Conservation (phyloP, 805 yeast genomes). For the Kodamaea lidongshanica region DNA sequence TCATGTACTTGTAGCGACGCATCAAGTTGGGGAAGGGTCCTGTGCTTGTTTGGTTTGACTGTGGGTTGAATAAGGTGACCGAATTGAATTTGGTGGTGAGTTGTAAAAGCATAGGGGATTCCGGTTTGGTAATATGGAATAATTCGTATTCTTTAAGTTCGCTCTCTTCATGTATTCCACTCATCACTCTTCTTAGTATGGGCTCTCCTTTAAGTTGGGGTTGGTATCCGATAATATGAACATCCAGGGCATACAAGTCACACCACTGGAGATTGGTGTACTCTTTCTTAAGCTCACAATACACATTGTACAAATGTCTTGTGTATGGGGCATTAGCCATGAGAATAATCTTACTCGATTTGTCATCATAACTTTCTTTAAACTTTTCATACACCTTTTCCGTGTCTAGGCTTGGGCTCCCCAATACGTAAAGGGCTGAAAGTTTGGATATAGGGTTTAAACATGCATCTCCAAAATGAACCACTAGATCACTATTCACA, state of each 20-base stretch:
- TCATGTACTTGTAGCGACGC: constrained; percentile 82
- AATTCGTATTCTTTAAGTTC: constrained; percentile 39
- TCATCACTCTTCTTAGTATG: constrained; percentile 16
- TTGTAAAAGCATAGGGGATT: constrained; percentile 71
- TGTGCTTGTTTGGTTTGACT: constrained; percentile 20
- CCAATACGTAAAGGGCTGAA: constrained; percentile 77
- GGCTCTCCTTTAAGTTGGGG: constrained; percentile 11
- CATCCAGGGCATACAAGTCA: constrained; percentile 28
- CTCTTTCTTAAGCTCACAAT: constrained; percentile 21
- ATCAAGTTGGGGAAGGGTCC: constrained; percentile 77
- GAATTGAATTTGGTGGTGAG: constrained; percentile 64
- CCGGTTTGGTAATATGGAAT: constrained; percentile 69
- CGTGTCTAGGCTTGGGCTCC: constrained; percentile 53
- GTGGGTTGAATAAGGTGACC: constrained; percentile 47
- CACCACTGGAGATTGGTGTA: constrained; percentile 29
- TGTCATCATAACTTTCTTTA: constrained; percentile 30
- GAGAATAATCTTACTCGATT: constrained; percentile 45
- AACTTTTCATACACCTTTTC: constrained; percentile 36
- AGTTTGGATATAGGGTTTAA: constrained; percentile 67
- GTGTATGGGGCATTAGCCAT: constrained; percentile 76
- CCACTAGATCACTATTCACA: constrained; percentile 73
- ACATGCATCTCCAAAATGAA: constrained; percentile 95
- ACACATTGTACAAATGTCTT: constrained; percentile 36
- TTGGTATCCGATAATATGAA: constrained; percentile 39
- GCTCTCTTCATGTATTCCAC: constrained; percentile 16